Percentiles rank a stretch among this genome's conserved stretches.
Evolutionary conservation across 140 eudicot species (phyloP).

Genomic region (Anethum foeniculum): DNA sequence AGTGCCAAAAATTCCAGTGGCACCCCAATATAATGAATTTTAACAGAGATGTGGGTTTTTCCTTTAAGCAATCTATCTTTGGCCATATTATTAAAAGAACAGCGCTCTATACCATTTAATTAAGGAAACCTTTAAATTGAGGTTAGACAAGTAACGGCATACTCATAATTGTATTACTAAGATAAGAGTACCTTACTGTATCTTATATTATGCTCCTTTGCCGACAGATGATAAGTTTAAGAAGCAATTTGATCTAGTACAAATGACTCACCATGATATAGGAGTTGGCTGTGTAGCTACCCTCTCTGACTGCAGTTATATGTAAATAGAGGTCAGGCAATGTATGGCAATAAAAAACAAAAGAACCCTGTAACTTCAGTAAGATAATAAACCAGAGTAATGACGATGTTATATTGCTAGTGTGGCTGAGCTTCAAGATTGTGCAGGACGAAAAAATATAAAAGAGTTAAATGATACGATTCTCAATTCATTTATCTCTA

Average conservation of each 20-base stretch:
- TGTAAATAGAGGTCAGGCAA: not conserved
- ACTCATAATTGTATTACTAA: not conserved
- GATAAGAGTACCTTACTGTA: too few relatives aligned
- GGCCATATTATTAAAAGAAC: not conserved
- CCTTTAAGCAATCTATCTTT: not conserved
- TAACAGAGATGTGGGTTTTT: not conserved
- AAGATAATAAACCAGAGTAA: not conserved
- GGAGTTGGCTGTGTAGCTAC: slow-evolving; percentile 77
- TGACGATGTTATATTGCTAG: slow-evolving; percentile 1
- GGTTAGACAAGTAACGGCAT: not conserved
- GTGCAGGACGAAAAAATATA: slow-evolving; percentile 2
- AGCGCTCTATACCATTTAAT: not conserved
- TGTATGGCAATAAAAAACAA: not conserved
- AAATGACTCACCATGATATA: slow-evolving; percentile 71
- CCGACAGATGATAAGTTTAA: not conserved
- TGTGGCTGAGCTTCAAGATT: not conserved
- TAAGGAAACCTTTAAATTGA: not conserved
- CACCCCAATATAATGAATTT: not conserved
- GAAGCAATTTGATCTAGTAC: not conserved
- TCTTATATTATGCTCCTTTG: not conserved
- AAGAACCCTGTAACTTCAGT: not conserved
- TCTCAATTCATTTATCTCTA: not conserved
- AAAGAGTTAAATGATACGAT: not conserved
- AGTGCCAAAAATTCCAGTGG: not conserved
- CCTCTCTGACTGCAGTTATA: slow-evolving; percentile 58